Evolutionary conservation across 805 yeast genomes (phyloP).

Genomic region (Lipomyces orientalis): DNA sequence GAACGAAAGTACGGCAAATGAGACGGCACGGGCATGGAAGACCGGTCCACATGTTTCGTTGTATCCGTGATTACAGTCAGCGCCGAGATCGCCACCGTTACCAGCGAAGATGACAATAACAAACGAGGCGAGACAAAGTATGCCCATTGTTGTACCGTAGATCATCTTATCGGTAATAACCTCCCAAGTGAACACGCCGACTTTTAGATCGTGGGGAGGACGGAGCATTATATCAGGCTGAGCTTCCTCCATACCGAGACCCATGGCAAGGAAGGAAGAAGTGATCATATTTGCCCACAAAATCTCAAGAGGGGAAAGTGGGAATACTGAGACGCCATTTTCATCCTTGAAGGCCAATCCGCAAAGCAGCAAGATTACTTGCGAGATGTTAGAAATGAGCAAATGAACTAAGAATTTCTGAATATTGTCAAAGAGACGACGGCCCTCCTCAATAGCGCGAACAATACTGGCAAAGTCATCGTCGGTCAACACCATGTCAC

Average conservation of each 20-base stretch:
- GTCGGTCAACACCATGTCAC: constrained; percentile 78
- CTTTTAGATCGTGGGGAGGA: constrained; percentile 65
- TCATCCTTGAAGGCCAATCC: constrained; percentile 74
- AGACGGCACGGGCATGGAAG: constrained; percentile 74
- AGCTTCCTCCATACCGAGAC: constrained; percentile 73
- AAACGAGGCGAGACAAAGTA: constrained; percentile 70
- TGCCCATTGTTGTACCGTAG: constrained; percentile 73
- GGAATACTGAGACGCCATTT: constrained; percentile 75
- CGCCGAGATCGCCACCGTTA: constrained; percentile 72
- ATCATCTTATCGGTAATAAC: constrained; percentile 70
- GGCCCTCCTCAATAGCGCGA: constrained; percentile 82
- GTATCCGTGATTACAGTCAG: constrained; percentile 61
- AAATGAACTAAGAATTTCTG: constrained; percentile 78
- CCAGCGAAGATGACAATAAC: constrained; percentile 67
- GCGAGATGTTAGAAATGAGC: constrained; percentile 75
- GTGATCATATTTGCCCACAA: constrained; percentile 80
- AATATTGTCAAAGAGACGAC: constrained; percentile 77
- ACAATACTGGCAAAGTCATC: constrained; percentile 80
- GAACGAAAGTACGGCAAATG: constrained; percentile 87
- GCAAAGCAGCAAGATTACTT: constrained; percentile 68
- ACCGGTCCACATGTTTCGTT: constrained; percentile 62
- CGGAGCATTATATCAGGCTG: constrained; percentile 66
- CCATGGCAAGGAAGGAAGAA: constrained; percentile 85
- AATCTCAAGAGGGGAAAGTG: constrained; percentile 79
- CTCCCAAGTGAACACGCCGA: constrained; percentile 68